These are phyloP conservation scores for Tillandsia fasciculata DNA, from an alignment of 176 grass and related monocot species.

Conservation along the genomic window DNA sequence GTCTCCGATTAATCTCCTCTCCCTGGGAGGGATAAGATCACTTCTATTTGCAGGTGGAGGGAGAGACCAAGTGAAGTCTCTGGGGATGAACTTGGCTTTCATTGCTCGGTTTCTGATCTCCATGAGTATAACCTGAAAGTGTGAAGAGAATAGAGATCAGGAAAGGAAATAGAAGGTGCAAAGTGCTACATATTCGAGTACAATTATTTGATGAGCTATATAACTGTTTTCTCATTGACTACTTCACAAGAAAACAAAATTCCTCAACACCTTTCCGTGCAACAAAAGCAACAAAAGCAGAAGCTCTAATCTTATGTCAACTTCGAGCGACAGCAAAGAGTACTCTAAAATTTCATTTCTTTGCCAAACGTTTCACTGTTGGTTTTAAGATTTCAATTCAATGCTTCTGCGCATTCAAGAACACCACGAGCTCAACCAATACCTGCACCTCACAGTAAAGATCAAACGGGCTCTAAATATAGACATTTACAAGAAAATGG, in stretches of 20 bases:
- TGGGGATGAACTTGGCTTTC: conserved; percentile 36
- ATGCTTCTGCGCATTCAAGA: too few relatives aligned
- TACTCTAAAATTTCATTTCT: too few relatives aligned
- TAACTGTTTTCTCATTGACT: too few relatives aligned
- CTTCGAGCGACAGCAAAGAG: too few relatives aligned
- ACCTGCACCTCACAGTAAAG: background rate
- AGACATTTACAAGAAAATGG: background rate
- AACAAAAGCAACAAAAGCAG: too few relatives aligned
- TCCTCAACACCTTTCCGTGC: too few relatives aligned
- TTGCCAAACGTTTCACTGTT: too few relatives aligned
- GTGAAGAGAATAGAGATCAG: background rate
- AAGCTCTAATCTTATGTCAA: too few relatives aligned
- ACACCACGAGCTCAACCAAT: too few relatives aligned
- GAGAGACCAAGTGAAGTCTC: conserved; percentile 36
- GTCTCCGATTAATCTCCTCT: conserved; percentile 11
- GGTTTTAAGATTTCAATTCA: too few relatives aligned
- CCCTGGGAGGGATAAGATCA: conserved; percentile 7
- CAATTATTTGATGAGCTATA: too few relatives aligned
- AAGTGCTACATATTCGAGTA: background rate
- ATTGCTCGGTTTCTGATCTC: conserved; percentile 72
- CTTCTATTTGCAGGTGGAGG: conserved; percentile 15
- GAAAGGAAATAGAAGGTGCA: background rate
- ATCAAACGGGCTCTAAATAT: background rate
- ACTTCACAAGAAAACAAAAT: too few relatives aligned
- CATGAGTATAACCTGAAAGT: conserved; percentile 36